These are phyloP conservation scores for Mortierella sp. DNA, from an alignment of 371 early-diverging fungal species.

Conservation along the genomic window DNA sequence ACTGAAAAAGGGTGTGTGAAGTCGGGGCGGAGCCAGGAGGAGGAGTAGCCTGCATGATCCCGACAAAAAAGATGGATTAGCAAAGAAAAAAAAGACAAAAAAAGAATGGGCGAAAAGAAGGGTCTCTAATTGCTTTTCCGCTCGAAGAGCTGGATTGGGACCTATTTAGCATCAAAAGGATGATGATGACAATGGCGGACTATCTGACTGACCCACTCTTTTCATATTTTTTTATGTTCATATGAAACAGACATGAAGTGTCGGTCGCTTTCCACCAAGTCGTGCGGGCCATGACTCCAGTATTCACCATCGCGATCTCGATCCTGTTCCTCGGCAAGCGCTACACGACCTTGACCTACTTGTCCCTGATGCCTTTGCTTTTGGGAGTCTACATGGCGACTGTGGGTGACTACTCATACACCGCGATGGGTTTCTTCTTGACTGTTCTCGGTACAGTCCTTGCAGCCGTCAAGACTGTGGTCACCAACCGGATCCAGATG, in stretches of 20 bases:
- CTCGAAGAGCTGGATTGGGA: neutral
- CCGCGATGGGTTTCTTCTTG: constrained; percentile 79
- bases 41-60: neutral
- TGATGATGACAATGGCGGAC: neutral
- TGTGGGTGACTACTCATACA: constrained; percentile 86
- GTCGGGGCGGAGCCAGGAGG: constrained; percentile 10
- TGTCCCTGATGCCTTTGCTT: constrained; percentile 79
- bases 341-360: constrained; percentile 71
- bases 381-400: constrained; percentile 90
- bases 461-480: constrained; percentile 88
- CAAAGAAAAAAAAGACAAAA: neutral
- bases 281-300: constrained; percentile 89
- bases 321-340: constrained; percentile 69
- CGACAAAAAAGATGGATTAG: constrained; percentile 1
- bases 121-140: neutral
- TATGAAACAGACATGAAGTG: constrained; percentile 62
- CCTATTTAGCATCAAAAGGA: neutral
- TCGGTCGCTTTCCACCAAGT: constrained; percentile 88
- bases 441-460: constrained; percentile 88
- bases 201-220: neutral
- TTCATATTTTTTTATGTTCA: neutral
- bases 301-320: constrained; percentile 83
- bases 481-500: constrained; percentile 86
- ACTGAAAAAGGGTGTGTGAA: neutral
- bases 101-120: constrained; percentile 1